phyloP scores from a whole-genome alignment of 768 basidiomycete species.

The Russula virescens region DNA sequence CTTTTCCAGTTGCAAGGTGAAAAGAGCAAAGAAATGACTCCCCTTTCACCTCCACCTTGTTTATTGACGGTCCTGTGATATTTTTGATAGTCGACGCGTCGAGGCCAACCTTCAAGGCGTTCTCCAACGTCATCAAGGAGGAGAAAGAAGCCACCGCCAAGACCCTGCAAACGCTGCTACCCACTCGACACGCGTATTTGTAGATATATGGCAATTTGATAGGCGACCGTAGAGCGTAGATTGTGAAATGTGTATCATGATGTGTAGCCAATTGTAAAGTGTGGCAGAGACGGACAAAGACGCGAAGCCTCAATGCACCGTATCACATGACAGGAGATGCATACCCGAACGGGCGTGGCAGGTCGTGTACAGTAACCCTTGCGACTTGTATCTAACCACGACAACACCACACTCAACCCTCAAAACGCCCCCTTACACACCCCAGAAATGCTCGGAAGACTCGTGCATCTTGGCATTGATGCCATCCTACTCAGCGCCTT shows the following conservation, averaged over 20 bases:
- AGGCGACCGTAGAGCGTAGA: not conserved
- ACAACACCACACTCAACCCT: not conserved
- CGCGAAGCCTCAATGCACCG: not conserved
- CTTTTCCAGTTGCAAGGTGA: conserved; percentile 70
- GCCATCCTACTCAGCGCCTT: conserved; percentile 74
- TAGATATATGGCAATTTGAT: not conserved
- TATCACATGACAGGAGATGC: not conserved
- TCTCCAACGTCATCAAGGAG: conserved; percentile 70
- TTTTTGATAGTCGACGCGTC: conserved; percentile 48
- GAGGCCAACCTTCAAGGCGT: conserved; percentile 60
- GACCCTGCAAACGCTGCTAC: conserved; percentile 32
- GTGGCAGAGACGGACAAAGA: no score
- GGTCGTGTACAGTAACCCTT: not conserved
- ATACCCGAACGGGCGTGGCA: no score
- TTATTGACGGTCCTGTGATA: conserved; percentile 17
- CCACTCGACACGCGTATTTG: not conserved
- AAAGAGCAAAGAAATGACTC: conserved; percentile 18
- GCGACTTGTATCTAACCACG: not conserved
- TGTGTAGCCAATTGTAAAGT: no score
- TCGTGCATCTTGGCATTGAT: conserved; percentile 70
- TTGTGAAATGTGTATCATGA: not conserved
- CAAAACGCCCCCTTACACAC: not conserved
- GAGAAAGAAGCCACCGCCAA: conserved; percentile 58
- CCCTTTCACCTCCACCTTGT: conserved; percentile 6
- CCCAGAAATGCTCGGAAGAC: conserved; percentile 52